Conservation (phyloP, 306 rosid species). For the Fragaria nilgerrensis region DNA sequence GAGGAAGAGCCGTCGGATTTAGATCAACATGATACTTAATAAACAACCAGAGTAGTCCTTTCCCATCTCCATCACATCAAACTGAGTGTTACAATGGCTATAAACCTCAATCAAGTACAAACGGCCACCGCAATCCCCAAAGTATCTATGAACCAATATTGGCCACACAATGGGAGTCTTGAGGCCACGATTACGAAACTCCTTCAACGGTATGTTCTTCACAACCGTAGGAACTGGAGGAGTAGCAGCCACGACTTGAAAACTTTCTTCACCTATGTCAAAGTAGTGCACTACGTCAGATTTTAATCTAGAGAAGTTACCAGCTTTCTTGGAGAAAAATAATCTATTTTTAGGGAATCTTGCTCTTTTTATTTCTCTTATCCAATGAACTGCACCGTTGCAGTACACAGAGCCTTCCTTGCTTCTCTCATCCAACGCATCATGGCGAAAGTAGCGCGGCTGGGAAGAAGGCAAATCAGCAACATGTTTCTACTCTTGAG, state of each 20-base stretch:
- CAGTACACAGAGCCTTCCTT: not conserved
- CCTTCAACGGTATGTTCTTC: not conserved
- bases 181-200: not conserved
- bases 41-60: not conserved
- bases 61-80: not conserved
- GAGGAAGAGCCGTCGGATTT: not conserved
- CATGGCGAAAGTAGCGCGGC: too few relatives aligned
- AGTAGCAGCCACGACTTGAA: not conserved
- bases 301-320: not conserved
- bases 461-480: not conserved
- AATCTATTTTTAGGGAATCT: too few relatives aligned
- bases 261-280: not conserved
- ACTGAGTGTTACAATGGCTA: not conserved
- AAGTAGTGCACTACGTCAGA: not conserved
- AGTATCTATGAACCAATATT: not conserved
- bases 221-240: not conserved
- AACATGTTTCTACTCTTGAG: not conserved
- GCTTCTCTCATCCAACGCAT: too few relatives aligned
- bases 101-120: not conserved
- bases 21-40: not conserved
- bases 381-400: not conserved
- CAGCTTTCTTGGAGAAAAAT: not conserved
- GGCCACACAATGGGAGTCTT: not conserved
- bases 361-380: not conserved
- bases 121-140: not conserved